phyloP scores from a whole-genome alignment of 192 early-diverging fungal genomes.

The Phlyctochytrium planicorne region DNA sequence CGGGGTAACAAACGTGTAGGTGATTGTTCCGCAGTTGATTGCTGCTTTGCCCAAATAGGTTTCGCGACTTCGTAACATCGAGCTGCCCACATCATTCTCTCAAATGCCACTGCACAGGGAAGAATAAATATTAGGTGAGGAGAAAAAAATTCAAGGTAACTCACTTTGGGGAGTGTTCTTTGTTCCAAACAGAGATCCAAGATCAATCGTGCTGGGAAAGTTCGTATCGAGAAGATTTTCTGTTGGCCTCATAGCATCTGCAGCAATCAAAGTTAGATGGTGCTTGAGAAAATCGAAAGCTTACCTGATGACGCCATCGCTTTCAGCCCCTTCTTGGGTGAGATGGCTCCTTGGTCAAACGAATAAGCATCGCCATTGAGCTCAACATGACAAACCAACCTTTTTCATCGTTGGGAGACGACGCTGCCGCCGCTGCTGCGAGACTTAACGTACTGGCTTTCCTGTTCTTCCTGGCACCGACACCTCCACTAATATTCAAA shows the following conservation, averaged over 20 bases:
- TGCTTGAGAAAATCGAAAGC: too few relatives aligned
- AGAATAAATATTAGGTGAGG: neutral
- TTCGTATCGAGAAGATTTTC: too few relatives aligned
- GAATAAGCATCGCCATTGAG: too few relatives aligned
- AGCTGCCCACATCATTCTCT: constrained; percentile 34
- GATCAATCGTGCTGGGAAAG: constrained; percentile 27
- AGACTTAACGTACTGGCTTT: constrained; percentile 12
- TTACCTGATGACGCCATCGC: too few relatives aligned
- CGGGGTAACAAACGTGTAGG: constrained; percentile 17
- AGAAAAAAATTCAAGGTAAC: neutral
- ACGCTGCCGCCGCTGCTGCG: too few relatives aligned
- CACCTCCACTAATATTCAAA: neutral
- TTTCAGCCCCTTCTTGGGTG: too few relatives aligned
- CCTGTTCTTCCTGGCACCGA: constrained; percentile 12
- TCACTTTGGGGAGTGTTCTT: constrained; percentile 1
- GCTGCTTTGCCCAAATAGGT: constrained; percentile 1
- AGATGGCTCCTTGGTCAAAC: too few relatives aligned
- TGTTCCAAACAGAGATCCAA: constrained; percentile 29
- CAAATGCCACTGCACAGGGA: constrained; percentile 21
- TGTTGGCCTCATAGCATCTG: too few relatives aligned
- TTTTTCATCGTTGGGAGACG: too few relatives aligned
- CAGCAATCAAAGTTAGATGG: too few relatives aligned
- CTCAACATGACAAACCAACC: too few relatives aligned
- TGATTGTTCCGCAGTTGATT: neutral
- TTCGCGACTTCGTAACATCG: constrained; percentile 26